phyloP scores from a whole-genome alignment of 164 flowering plant genomes.

The Stephania japonica region DNA sequence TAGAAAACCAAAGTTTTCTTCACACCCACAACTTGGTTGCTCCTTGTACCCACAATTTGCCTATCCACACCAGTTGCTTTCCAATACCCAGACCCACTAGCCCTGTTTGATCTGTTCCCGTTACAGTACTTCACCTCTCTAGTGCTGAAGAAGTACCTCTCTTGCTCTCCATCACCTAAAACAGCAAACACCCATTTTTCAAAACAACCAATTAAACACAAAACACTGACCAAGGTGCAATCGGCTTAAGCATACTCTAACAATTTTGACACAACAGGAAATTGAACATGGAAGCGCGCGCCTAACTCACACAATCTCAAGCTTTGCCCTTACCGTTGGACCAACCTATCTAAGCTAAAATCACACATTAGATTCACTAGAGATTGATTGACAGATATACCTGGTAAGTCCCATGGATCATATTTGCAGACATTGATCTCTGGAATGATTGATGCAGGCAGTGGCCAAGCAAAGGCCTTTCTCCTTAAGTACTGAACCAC shows the following conservation, averaged over 20 bases:
- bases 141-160: conserved; percentile 60
- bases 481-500: conserved; percentile 55
- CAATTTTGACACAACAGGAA: too few species aligned
- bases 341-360: too few species aligned
- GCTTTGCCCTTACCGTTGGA: too few species aligned
- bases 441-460: conserved; percentile 74
- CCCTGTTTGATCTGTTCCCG: conserved; percentile 38
- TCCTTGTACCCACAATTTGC: conserved; percentile 31
- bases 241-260: too few species aligned
- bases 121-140: conserved; percentile 42
- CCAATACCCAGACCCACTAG: conserved; percentile 60
- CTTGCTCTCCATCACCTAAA: conserved; percentile 46
- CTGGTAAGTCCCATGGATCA: conserved; percentile 85
- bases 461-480: conserved; percentile 47
- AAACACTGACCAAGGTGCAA: too few species aligned
- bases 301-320: too few species aligned
- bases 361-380: too few species aligned
- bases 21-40: conserved; percentile 39
- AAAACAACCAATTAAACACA: too few species aligned
- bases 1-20: conserved; percentile 63
- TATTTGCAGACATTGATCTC: conserved; percentile 46
- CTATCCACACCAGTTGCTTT: conserved; percentile 54
- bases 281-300: too few species aligned
- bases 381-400: conserved; percentile 33
- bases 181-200: not conserved